Evolutionary conservation across 2,329 filamentous ascomycete species (phyloP), one percentile per base, ranked within the genome.

Genomic region (Ceratocystiopsis brevicomis): DNA sequence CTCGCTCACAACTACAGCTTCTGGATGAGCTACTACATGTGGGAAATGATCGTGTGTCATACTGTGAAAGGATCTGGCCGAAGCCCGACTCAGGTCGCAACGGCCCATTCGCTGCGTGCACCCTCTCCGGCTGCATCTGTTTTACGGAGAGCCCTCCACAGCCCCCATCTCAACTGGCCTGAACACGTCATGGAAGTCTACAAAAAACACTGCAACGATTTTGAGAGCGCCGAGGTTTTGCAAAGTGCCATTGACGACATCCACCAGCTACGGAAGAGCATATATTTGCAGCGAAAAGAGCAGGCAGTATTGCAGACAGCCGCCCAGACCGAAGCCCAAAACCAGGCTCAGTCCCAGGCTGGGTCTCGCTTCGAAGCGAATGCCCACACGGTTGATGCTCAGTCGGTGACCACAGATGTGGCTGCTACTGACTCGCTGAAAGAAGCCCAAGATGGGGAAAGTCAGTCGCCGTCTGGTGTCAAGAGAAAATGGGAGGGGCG

Each of bases 1-100:
- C 63, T 85, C 44, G 76, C 77, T 30, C 74, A 85, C 52, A 87
- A 77, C 52, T 86, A 87, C 55, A 85, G 94, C 53, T 96, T 96
- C 57, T 98, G 90, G 90, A 69, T 87, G 44, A 76, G 78, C 38
- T 95, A 85, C 59, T 95, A 95, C 60, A 68, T 79, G 43, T 96
- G 86, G 81, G 90, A 96, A 61, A 79, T 96, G 68, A 69, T 81
- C 45, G 53, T 73, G 5, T 74, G 71, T 49, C 48, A 53, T 19
- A 61, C 64, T 2, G 65, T 66, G 6, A 61, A 58, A 45, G 65
- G 68, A 44, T 71, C 67, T 44, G 61, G 62, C 34, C 63, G 69
- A 46, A 73, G 71, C 46, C 65, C 68, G 1, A 71, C 67, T 0
- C 68, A 69, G 6, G 61, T 60, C 3, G 34, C 48, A 3, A 51